Base-by-base conservation (phyloP, 2,329 filamentous ascomycete genomes). In the Cephalotrichum gorgonifer region DNA sequence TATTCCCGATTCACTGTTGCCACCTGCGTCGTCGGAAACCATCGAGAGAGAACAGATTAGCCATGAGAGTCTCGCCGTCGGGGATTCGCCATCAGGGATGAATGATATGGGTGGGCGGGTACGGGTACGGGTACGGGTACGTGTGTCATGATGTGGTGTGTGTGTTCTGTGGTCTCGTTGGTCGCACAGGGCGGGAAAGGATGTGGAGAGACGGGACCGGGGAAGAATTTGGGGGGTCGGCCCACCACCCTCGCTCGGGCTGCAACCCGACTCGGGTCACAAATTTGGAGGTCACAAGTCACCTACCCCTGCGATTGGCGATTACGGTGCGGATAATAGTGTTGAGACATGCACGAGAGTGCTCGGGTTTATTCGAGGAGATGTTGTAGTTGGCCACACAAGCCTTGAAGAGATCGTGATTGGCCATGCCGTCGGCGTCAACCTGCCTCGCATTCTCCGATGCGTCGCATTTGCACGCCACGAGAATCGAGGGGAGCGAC, bases 391-490 rank as follows among this genome's bases (percentile, higher is more conserved):
- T 80, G 53, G 81, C 79, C 53, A 91, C 75, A 56, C 80, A 85
- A 15, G 84, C 75, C 52, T 84, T 76, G 56, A 85, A 86, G 54
- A 78, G 72, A 44, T 76, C 67, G 58, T 86, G 82, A 50, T 64
- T 66, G 43, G 76, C 70, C 41, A 93, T 75, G 49, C 70, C 76
- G 26, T 80, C 73, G 14, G 84, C 78, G 59, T 91, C 81, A 50
- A 94, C 74, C 60, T 88, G 78, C 59, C 85, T 82, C 51, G 80
- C 71, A 51, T 78, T 75, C 53, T 83, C 78, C 44, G 84, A 81
- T 46, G 81, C 78, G 64, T 96, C 91, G 70, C 88, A 95, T 73
- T 96, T 96, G 64, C 84, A 91, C 49, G 88, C 88, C 47, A 94
- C 86, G 39, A 96, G 76, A 53, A 91, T 76, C 48, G 85, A 85